Base-by-base conservation (phyloP, 352 stramenopile genomes). In the Globisporangium uncinulatum region DNA sequence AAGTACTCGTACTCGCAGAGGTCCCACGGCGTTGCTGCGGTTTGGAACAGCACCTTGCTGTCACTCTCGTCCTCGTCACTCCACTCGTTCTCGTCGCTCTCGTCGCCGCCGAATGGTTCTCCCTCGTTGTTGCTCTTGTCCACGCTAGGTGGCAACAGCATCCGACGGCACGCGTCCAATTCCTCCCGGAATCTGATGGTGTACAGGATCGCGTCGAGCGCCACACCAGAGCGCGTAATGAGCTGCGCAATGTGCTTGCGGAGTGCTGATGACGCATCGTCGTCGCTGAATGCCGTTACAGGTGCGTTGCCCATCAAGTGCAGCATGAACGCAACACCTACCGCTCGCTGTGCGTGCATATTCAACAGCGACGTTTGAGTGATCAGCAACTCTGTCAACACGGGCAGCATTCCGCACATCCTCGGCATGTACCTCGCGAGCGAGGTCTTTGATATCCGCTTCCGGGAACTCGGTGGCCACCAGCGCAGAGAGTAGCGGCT, bases 111-210 rank as follows among this genome's bases (percentile, higher is more conserved):
- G 2, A 69, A 56, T 0, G 49, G 56, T 2, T 67, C 65, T 1
- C 76, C 73, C 15, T 69, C 69, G 29, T 29, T 65, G 20, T 60
- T 41, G 19, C 15, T 31, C 0, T 61, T 54, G 4, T 55, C 36
- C 4, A 67, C 47, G 2, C 59, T 65, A 4, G 61, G 67, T 20
- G 77, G 73, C 10, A 89, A 21, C 46, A 92, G 65, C 20, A 63
- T 43, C 1, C 58, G 62, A 32, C 55, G 54, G 50, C 75, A 81
- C 32, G 66, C 66, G 4, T 56, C 39, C 7, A 89, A 47, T 21
- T 79, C 75, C 59, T 92, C 75, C 51, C 73, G 78, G 36, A 90
- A 80, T 0, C 79, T 76, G 51, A 77, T 57, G 2, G 75, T 87
- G 21, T 71, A 66, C 0, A 82, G 34, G 29, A 92, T 70, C 6